A percentile compares a stretch with the other conserved stretches of the same genome.
Conservation (phyloP, 2,329 filamentous ascomycete genomes). For the Balansia obtecta region DNA sequence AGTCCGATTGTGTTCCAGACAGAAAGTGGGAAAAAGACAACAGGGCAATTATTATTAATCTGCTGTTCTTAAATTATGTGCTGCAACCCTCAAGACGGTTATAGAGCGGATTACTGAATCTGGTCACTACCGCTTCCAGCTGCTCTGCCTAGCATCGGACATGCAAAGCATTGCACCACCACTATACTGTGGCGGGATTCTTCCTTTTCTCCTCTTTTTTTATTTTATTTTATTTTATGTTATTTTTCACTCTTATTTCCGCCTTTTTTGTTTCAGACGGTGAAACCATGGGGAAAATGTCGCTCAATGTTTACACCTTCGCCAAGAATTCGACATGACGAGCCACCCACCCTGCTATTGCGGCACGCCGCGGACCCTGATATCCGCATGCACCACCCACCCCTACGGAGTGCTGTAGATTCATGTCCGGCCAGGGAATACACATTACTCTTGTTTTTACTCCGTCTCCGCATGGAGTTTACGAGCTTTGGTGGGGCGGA, state of each 20-base stretch:
- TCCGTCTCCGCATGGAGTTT: too few relatives aligned
- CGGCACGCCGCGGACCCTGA: background rate
- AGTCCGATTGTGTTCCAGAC: background rate
- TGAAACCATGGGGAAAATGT: background rate
- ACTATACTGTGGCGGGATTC: too few relatives aligned
- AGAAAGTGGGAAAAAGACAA: too few relatives aligned
- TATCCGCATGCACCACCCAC: background rate
- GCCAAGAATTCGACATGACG: background rate
- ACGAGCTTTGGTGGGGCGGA: too few relatives aligned
- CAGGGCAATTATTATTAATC: too few relatives aligned
- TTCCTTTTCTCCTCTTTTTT: too few relatives aligned
- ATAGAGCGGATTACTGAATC: background rate
- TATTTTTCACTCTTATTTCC: too few relatives aligned
- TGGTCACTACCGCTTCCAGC: conserved; percentile 1
- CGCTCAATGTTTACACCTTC: too few relatives aligned
- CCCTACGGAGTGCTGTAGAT: background rate
- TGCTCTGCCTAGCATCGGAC: background rate
- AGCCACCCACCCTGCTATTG: background rate
- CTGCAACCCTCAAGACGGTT: background rate
- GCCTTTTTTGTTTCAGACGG: background rate
- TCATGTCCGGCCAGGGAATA: background rate
- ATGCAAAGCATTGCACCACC: background rate
- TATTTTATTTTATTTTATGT: too few relatives aligned
- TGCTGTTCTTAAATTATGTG: background rate
- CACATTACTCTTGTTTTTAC: too few relatives aligned